Base-by-base conservation (phyloP, 2,329 filamentous ascomycete genomes). In the Orbilia blumenaviensis region DNA sequence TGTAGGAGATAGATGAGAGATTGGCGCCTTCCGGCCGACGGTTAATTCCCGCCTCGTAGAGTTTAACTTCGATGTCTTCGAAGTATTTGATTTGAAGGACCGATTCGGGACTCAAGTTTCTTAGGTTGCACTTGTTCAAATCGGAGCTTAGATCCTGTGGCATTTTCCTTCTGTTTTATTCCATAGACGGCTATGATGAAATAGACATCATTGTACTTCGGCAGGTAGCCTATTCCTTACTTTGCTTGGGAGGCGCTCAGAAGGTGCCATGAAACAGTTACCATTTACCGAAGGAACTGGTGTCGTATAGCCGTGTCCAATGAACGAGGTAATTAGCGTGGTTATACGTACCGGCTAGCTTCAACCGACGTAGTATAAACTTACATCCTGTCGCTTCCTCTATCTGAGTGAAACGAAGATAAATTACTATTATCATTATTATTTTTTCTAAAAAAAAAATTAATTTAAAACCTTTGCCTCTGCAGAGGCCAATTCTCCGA, bases 161-260 rank as follows among this genome's bases (percentile, higher is more conserved):
- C n/a, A 16, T 1, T 3, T 48, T 16, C n/a, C 12, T 46, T 42
- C 7, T 21, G 44, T 42, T 46, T 29, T 16, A 41, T 66, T 32
- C 12, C 18, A 38, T 56, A 25, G 16, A 18, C 42, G 10, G n/a
- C 14, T 42, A 61, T 69, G 66, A 71, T 71, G 66, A 71, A 56
- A 63, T 71, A 32, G 23, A 56, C 66, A 69, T 69, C 46, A 64
- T 58, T 52, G 52, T 71, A 61, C 54, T 42, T 52, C 66, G 56
- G 44, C 42, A 62, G 56, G 66, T 54, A 62, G 23, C 38, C 10
- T 34, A 25, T 48, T 21, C 9, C 58, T 48, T n/a, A 32, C 10
- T 36, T n/a, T 32, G 58, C 23, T 62, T 1, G 16, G 23, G 18
- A 21, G 32, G 16, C 23, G 56, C 27, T 63, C 14, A 48, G 41